Evolutionary conservation across 1,284 basidiomycete species (phyloP), one percentile per base, ranked within the genome.

Genomic region (Sporisorium exsertum): DNA sequence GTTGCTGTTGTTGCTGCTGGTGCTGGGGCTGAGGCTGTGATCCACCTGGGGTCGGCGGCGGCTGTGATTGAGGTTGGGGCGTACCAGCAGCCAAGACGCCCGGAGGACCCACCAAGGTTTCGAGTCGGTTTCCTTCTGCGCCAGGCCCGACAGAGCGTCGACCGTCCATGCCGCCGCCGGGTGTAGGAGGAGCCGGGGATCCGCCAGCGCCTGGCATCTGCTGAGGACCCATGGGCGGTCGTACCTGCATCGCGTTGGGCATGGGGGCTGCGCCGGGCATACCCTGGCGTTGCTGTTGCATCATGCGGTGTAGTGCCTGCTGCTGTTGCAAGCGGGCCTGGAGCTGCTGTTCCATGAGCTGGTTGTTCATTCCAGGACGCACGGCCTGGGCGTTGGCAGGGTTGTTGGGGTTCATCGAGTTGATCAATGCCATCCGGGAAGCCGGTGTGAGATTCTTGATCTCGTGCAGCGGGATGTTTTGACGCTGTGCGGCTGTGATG

Each of bases 381-480:
- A 71, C 64, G 0, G 73, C 68, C 42, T 72, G 70, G 18, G 61
- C 63, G n/a, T 73, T 77, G 58, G 61, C 61, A 3, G 71, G 66
- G 56, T 73, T 77, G 67, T 75, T 66, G 5, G 77, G 77, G 29
- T 77, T 77, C 63, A 81, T 75, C 43, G 72, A 76, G 58, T 81
- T 76, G 50, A 83, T 70, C 24, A 83, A 54, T 0, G 79, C 76
- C 64, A 80, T 72, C 8, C 81, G 70, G 15, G 76, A 66, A 1
- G 78, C 72, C 1, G 82, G 81, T 6, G 77, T 66, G 56, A 84
- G 75, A 43, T 77, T 83, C 67, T 81, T 82, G 58, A 84, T 66
- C 45, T 83, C 81, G n/a, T 84, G 79, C 24, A 83, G 58, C 1
- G 81, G 71, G 22, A 84, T 80, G 29, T 80, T 81, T 29, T 81